Percentiles rank a stretch among this genome's conserved stretches.
phyloP scores from a whole-genome alignment of 352 stramenopile genomes.

The Globisporangium iwayamae region DNA sequence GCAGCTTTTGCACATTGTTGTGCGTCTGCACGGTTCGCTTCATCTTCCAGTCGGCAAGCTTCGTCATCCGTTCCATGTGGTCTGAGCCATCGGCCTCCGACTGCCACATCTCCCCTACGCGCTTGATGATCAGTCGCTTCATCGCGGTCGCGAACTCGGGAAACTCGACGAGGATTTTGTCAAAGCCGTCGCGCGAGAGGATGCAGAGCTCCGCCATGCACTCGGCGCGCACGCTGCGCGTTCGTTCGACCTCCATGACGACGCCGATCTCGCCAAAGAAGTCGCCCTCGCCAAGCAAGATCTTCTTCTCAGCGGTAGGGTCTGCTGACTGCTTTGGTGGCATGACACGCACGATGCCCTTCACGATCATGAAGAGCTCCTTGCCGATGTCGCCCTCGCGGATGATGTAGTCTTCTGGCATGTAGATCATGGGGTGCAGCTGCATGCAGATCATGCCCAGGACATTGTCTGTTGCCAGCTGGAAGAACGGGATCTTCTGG shows the following conservation, averaged over 20 bases:
- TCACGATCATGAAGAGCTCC: slow-evolving; percentile 73
- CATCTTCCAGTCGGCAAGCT: slow-evolving; percentile 57
- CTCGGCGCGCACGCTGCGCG: slow-evolving; percentile 55
- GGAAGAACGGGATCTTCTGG: slow-evolving; percentile 69
- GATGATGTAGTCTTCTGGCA: slow-evolving; percentile 64
- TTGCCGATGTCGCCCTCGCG: slow-evolving; percentile 60
- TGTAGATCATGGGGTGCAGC: slow-evolving; percentile 60
- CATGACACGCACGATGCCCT: slow-evolving; percentile 58
- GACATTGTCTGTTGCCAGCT: slow-evolving; percentile 53
- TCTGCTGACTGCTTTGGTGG: slow-evolving; percentile 31
- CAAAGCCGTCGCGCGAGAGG: slow-evolving; percentile 51
- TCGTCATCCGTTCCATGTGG: slow-evolving; percentile 64
- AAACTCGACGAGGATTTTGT: slow-evolving; percentile 70
- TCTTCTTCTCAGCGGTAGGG: slow-evolving; percentile 30
- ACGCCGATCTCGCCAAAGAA: slow-evolving; percentile 69
- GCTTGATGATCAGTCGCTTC: slow-evolving; percentile 70
- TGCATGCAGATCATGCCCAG: slow-evolving; percentile 75
- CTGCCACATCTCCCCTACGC: slow-evolving; percentile 60
- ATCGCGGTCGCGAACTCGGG: slow-evolving; percentile 66
- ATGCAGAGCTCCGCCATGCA: slow-evolving; percentile 68
- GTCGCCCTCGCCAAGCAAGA: slow-evolving; percentile 56
- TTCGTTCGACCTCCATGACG: slow-evolving; percentile 67
- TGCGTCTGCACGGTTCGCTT: slow-evolving; percentile 50
- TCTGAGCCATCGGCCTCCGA: slow-evolving; percentile 23
- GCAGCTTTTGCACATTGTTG: slow-evolving; percentile 43